Evolutionary conservation across 371 early-diverging fungal genomes (phyloP).

Genomic region (Amoeboaphelidium occidentale): DNA sequence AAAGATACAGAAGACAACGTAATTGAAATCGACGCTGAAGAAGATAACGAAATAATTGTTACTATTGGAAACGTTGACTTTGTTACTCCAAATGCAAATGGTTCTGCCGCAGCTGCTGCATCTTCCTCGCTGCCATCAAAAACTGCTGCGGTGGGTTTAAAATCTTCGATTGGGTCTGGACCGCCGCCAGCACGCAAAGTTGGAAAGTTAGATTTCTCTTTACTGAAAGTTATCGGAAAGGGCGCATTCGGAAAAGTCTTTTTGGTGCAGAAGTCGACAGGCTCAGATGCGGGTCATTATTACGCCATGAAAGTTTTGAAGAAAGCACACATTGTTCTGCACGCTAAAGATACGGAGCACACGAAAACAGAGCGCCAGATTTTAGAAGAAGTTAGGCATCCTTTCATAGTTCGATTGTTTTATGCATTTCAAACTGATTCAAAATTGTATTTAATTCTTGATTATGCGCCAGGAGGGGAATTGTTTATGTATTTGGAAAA

Average conservation of each 20-base stretch:
- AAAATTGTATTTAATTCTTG: slow-evolving; percentile 25
- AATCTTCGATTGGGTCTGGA: too few species aligned
- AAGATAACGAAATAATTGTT: too few species aligned
- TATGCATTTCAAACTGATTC: slow-evolving; percentile 71
- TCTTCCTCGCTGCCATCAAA: too few species aligned
- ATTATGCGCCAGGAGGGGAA: slow-evolving; percentile 19
- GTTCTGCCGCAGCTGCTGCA: too few species aligned
- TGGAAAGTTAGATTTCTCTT: slow-evolving; percentile 20
- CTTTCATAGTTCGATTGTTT: slow-evolving; percentile 84
- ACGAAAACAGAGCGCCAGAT: slow-evolving; percentile 48
- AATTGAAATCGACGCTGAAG: too few species aligned
- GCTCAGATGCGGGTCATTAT: slow-evolving; percentile 9
- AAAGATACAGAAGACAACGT: too few species aligned
- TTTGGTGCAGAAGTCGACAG: slow-evolving; percentile 36
- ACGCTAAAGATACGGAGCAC: slow-evolving; percentile 37
- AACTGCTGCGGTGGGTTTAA: too few species aligned
- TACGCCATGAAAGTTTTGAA: slow-evolving; percentile 85
- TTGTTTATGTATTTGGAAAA: slow-evolving; percentile 14
- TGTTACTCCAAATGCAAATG: too few species aligned
- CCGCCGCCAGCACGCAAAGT: too few species aligned
- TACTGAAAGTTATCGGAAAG: slow-evolving; percentile 20
- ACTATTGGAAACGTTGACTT: too few species aligned
- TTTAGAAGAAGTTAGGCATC: slow-evolving; percentile 48
- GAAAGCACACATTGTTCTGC: slow-evolving; percentile 53
- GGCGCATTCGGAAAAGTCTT: slow-evolving; percentile 28